Percentiles rank a stretch among this genome's conserved stretches.
Evolutionary conservation across 257 asterid genomes (phyloP).

Genomic region (Solanum pinnatisectum): DNA sequence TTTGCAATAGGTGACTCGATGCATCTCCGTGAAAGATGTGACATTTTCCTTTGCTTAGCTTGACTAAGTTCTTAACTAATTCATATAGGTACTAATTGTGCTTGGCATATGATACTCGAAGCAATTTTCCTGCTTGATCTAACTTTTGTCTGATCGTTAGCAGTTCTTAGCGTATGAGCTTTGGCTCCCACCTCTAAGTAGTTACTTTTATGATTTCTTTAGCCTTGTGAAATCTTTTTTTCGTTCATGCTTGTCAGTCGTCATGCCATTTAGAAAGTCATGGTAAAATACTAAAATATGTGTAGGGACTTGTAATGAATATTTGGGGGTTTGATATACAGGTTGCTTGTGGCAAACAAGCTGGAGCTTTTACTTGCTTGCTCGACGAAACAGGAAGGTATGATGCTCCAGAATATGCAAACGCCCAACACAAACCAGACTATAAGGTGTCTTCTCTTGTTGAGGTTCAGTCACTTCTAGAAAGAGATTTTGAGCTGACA

Average conservation of each 20-base stretch:
- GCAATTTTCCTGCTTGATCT: not conserved
- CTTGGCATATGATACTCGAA: not conserved
- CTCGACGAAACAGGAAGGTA: conserved; percentile 92
- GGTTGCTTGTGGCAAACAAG: conserved; percentile 92
- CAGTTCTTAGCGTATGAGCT: not conserved
- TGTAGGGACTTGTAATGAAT: not conserved
- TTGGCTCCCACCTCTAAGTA: not conserved
- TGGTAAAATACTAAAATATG: not conserved
- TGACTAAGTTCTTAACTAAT: not conserved
- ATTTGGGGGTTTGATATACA: conserved; percentile 9
- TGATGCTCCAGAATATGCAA: conserved; percentile 47
- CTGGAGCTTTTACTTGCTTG: conserved; percentile 79
- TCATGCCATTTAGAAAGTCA: not conserved
- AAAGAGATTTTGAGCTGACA: conserved; percentile 44
- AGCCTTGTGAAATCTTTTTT: not conserved
- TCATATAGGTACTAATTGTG: not conserved
- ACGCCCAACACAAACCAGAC: conserved; percentile 65
- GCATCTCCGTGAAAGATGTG: not conserved
- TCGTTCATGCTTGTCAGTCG: not conserved
- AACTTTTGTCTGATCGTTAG: not conserved
- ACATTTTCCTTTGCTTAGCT: not conserved
- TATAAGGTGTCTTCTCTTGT: conserved; percentile 66
- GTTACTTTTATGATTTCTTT: not conserved
- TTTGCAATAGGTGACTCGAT: not conserved
- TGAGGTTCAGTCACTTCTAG: conserved; percentile 48